These are phyloP conservation scores for Pseudogymnoascus sp. DNA, from an alignment of 2,329 filamentous ascomycete genomes.

Conservation along the genomic window DNA sequence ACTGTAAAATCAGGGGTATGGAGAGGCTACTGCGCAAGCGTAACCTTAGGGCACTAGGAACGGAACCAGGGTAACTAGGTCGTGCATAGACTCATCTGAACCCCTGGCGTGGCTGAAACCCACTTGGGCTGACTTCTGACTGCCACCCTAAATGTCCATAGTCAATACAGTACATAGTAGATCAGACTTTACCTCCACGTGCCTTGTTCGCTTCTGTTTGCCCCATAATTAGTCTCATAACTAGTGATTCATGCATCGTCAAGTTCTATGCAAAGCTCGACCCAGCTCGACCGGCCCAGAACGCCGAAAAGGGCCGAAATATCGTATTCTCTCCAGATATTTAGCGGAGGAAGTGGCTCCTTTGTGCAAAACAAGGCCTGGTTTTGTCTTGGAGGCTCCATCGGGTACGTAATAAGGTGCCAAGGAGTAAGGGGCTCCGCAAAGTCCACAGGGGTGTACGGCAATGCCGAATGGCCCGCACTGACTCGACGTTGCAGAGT, in stretches of 20 bases:
- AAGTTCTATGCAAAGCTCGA: neutral
- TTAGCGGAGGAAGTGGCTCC: neutral
- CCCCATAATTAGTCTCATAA: neutral
- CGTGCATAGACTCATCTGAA: neutral
- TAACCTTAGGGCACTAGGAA: neutral
- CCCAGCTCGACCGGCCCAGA: neutral
- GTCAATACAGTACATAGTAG: neutral
- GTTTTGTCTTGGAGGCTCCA: neutral
- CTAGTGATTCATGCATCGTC: neutral
- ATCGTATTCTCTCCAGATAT: neutral
- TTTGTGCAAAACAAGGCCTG: neutral
- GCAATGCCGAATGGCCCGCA: neutral
- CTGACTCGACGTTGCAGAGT: neutral
- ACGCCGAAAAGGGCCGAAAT: neutral
- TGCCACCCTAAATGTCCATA: neutral
- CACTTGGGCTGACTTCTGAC: neutral
- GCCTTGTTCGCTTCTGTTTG: neutral
- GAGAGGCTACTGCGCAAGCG: neutral
- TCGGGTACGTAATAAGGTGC: neutral
- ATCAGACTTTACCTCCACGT: neutral
- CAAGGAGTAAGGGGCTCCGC: too few species aligned
- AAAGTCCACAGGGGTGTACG: slow-evolving; percentile 21
- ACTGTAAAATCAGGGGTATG: neutral
- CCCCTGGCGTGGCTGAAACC: neutral
- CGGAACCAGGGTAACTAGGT: neutral